These are phyloP conservation scores for Neonectria neomacrospora DNA, from an alignment of 2,329 filamentous ascomycete species.

Conservation along the genomic window DNA sequence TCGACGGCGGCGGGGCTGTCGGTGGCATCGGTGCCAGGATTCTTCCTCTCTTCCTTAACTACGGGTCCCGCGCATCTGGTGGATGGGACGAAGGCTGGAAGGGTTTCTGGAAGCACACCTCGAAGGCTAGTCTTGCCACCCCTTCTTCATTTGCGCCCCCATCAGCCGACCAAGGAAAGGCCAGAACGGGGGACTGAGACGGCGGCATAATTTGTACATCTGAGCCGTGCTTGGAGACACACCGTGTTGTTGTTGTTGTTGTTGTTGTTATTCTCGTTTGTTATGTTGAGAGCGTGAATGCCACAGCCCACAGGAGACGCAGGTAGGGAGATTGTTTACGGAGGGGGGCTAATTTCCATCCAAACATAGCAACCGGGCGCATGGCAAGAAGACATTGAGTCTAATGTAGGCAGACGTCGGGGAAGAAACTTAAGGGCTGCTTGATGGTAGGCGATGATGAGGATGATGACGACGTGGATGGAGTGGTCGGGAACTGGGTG, in stretches of 20 bases:
- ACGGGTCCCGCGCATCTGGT: conserved; percentile 16
- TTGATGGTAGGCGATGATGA: conserved; percentile 15
- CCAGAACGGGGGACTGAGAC: conserved; percentile 20
- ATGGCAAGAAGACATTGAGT: conserved; percentile 4
- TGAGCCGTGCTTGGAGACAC: conserved; percentile 5
- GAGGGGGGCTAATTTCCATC: conserved; percentile 14
- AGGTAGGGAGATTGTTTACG: conserved; percentile 14
- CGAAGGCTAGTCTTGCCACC: conserved; percentile 30
- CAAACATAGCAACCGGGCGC: conserved; percentile 10
- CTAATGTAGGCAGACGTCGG: conserved; percentile 17
- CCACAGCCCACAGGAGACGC: conserved; percentile 6
- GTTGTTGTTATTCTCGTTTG: conserved; percentile 21
- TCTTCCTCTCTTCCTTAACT: conserved; percentile 16
- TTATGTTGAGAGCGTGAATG: conserved; percentile 13
- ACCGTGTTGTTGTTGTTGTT: conserved; percentile 17
- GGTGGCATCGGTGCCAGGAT: conserved; percentile 21
- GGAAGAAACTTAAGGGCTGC: conserved; percentile 14
- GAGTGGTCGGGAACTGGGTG: conserved; percentile 7
- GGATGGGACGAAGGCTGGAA: conserved; percentile 12
- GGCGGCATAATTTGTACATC: conserved; percentile 10
- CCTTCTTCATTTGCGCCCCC: conserved; percentile 34
- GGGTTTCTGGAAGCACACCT: conserved; percentile 45
- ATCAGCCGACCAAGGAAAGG: conserved; percentile 34
- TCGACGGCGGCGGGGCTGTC: conserved; percentile 30
- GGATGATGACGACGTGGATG: conserved; percentile 24